Conservation (phyloP, 495 filamentous ascomycete genomes). For the Ramalina peruviana region DNA sequence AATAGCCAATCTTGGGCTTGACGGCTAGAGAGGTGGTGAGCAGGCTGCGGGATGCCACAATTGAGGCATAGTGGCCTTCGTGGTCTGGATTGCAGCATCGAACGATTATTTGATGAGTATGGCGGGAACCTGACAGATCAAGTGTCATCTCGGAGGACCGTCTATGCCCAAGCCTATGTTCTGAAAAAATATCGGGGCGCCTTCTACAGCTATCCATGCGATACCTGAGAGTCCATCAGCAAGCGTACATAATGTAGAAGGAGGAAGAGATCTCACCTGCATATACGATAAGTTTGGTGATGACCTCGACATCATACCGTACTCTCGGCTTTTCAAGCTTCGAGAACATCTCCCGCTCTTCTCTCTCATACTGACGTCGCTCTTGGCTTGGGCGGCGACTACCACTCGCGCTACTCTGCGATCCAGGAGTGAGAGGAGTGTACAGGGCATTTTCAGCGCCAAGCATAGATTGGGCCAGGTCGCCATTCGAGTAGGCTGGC, state of each 20-base stretch:
- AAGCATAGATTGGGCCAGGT: conserved; percentile 59
- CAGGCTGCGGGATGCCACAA: too few relatives aligned
- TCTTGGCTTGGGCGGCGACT: conserved; percentile 23
- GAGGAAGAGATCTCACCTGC: conserved; percentile 44
- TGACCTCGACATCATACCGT: conserved; percentile 91
- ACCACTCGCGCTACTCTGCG: conserved; percentile 11
- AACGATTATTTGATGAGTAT: too few relatives aligned
- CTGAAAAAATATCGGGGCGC: conserved; percentile 52
- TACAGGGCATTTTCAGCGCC: conserved; percentile 29
- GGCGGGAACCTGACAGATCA: too few relatives aligned
- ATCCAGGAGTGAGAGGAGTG: conserved; percentile 24
- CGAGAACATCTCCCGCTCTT: conserved; percentile 74
- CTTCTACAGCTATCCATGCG: conserved; percentile 57
- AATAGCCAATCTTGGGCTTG: too few relatives aligned
- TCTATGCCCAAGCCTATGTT: conserved; percentile 42
- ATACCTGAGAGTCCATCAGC: conserved; percentile 39
- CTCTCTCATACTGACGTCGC: conserved; percentile 36
- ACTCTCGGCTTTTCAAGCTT: conserved; percentile 76
- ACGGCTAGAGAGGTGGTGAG: too few relatives aligned
- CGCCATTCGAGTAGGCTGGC: conserved; percentile 29
- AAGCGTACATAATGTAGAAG: conserved; percentile 16
- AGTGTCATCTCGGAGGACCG: conserved; percentile 5
- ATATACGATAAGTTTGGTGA: conserved; percentile 94
- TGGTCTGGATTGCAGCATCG: too few relatives aligned
- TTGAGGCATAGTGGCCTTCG: too few relatives aligned